Evolutionary conservation across 306 rosid genomes (phyloP).

Genomic region (Prunus fruticosa): DNA sequence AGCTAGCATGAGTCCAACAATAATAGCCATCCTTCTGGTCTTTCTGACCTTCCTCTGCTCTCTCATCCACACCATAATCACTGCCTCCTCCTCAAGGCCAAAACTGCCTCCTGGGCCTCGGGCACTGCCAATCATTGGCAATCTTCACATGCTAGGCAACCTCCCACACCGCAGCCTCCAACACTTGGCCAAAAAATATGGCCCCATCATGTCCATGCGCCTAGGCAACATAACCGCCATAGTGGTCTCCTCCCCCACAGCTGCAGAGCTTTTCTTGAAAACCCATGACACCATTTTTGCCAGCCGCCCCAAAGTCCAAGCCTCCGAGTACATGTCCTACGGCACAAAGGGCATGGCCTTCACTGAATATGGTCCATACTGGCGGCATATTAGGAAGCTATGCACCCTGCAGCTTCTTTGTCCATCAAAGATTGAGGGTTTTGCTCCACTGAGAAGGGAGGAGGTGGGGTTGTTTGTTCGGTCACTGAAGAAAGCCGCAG

Average conservation of each 20-base stretch:
- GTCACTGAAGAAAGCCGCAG: constrained; percentile 1
- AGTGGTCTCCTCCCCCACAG: constrained; percentile 18
- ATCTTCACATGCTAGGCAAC: constrained; percentile 9
- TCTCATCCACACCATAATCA: background rate
- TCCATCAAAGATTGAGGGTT: background rate
- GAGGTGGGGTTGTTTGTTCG: background rate
- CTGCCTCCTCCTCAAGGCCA: background rate
- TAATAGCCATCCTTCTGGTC: background rate
- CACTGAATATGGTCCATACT: constrained; percentile 19
- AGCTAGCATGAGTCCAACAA: background rate
- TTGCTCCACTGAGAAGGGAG: constrained; percentile 3
- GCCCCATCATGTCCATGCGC: constrained; percentile 44
- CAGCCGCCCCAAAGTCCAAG: constrained; percentile 7
- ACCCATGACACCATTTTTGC: constrained; percentile 4
- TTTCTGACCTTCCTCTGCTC: background rate
- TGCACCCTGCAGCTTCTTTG: constrained; percentile 27
- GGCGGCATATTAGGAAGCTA: constrained; percentile 39
- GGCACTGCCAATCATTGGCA: constrained; percentile 1
- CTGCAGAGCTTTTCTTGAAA: constrained; percentile 8
- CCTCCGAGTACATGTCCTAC: constrained; percentile 18
- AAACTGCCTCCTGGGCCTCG: constrained; percentile 9
- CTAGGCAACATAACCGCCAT: constrained; percentile 37
- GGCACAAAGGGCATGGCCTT: constrained; percentile 24
- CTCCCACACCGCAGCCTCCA: constrained; percentile 30
- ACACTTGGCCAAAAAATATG: constrained; percentile 36